Evolutionary conservation across 306 rosid species (phyloP).

Genomic region (Cicer chorassanicum): DNA sequence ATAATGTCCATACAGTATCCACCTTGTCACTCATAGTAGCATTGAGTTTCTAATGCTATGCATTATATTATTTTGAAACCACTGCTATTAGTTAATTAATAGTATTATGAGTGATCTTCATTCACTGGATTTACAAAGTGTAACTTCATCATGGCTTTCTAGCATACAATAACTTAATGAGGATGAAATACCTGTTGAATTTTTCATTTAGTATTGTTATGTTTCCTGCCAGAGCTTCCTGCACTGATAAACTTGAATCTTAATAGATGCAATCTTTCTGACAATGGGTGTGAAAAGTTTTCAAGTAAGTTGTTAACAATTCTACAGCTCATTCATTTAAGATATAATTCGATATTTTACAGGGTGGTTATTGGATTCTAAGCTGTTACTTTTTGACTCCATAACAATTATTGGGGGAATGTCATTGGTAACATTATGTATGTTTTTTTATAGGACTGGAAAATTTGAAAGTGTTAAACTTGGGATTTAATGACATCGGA

Average conservation of each 20-base stretch:
- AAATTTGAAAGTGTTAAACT: slow-evolving; percentile 74
- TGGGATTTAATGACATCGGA: slow-evolving; percentile 76
- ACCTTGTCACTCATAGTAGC: not conserved
- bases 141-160: slow-evolving; percentile 4
- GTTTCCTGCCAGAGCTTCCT: slow-evolving; percentile 67
- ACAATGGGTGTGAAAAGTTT: slow-evolving; percentile 69
- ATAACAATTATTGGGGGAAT: slow-evolving; percentile 1
- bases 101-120: not conserved
- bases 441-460: slow-evolving; percentile 59
- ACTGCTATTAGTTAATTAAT: slow-evolving; percentile 8
- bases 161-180: slow-evolving; percentile 27
- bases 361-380: slow-evolving; percentile 2
- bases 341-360: slow-evolving; percentile 29
- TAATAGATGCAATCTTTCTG: slow-evolving; percentile 71
- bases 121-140: slow-evolving; percentile 17
- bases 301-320: slow-evolving; percentile 68
- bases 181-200: slow-evolving; percentile 22
- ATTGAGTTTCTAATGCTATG: slow-evolving; percentile 6
- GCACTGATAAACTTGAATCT: slow-evolving; percentile 77
- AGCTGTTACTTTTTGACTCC: slow-evolving; percentile 16
- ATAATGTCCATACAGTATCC: not conserved
- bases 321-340: slow-evolving; percentile 5
- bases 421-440: slow-evolving; percentile 10
- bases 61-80: slow-evolving; percentile 28
- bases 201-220: slow-evolving; percentile 44